Conservation (phyloP, 495 filamentous ascomycete genomes). For the Darksidea phi region DNA sequence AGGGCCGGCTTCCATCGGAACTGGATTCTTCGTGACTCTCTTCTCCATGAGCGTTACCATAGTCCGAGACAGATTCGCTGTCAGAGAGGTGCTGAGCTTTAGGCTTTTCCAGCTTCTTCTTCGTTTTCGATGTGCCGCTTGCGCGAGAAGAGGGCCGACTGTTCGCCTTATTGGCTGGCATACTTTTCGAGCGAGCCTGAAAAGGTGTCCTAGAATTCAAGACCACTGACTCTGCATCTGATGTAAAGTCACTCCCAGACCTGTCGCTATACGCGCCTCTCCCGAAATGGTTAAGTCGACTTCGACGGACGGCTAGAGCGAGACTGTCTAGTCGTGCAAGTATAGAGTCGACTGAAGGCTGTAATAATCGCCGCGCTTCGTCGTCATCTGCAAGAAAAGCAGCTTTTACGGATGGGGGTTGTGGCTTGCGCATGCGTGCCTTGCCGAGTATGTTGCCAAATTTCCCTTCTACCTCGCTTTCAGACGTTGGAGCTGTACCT, state of each 20-base stretch:
- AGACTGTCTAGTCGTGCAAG: constrained; percentile 64
- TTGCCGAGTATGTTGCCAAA: background rate
- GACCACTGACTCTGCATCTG: constrained; percentile 14
- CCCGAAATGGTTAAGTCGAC: constrained; percentile 46
- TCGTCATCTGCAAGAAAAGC: constrained; percentile 63
- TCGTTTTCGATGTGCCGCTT: background rate
- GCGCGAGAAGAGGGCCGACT: background rate
- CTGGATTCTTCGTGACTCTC: background rate
- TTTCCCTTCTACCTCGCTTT: constrained; percentile 3
- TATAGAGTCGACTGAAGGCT: constrained; percentile 63
- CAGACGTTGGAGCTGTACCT: background rate
- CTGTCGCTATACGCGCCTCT: constrained; percentile 11
- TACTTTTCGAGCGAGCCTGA: background rate
- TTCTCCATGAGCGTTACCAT: constrained; percentile 6
- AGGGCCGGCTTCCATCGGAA: background rate
- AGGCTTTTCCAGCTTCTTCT: background rate
- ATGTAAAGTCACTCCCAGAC: constrained; percentile 25
- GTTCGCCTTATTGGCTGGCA: background rate
- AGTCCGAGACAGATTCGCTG: constrained; percentile 13
- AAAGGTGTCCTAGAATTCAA: background rate
- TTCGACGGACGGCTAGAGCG: constrained; percentile 64
- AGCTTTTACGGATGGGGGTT: constrained; percentile 30
- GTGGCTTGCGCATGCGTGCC: background rate
- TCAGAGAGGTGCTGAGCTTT: background rate
- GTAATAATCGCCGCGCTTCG: constrained; percentile 56